Evolutionary conservation across 768 basidiomycete species (phyloP).

Genomic region (Termitomyces sp.): DNA sequence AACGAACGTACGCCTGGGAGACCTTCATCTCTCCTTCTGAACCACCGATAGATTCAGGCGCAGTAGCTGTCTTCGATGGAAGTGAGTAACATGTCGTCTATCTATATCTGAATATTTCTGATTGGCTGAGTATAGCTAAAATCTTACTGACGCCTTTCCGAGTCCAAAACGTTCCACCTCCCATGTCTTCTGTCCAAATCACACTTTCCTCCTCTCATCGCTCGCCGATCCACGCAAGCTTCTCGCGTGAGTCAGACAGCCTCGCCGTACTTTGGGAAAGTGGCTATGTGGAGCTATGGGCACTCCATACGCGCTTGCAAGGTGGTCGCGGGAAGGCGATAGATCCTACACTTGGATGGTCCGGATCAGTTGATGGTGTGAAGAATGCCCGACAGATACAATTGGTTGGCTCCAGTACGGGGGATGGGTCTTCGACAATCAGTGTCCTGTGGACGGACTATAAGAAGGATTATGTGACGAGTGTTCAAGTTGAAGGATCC

Average conservation of each 20-base stretch:
- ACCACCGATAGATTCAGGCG: slow-evolving; percentile 75
- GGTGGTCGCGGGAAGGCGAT: slow-evolving; percentile 57
- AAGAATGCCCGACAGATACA: slow-evolving; percentile 31
- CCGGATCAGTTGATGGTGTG: slow-evolving; percentile 21
- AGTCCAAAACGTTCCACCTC: slow-evolving; percentile 95
- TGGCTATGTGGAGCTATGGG: slow-evolving; percentile 69
- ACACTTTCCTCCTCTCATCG: slow-evolving; percentile 23
- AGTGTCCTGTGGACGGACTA: slow-evolving; percentile 37
- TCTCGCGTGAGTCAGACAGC: slow-evolving; percentile 53
- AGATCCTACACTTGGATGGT: slow-evolving; percentile 45
- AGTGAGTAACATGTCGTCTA: slow-evolving; percentile 42
- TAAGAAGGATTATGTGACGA: slow-evolving; percentile 29
- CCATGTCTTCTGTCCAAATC: slow-evolving; percentile 75
- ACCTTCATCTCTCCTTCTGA: slow-evolving; percentile 56
- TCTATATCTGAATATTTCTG: background rate
- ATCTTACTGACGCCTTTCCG: slow-evolving; percentile 91
- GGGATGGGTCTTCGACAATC: slow-evolving; percentile 19
- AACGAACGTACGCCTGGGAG: slow-evolving; percentile 74
- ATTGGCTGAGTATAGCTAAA: slow-evolving; percentile 41
- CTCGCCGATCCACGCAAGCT: slow-evolving; percentile 65
- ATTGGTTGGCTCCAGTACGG: slow-evolving; percentile 10
- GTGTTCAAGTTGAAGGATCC: slow-evolving; percentile 21
- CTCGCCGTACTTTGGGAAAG: slow-evolving; percentile 68
- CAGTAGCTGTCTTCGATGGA: slow-evolving; percentile 88
- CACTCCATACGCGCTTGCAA: slow-evolving; percentile 58